phyloP scores from a whole-genome alignment of 108 stramenopile genomes.

The Cyclotella kingstonii region DNA sequence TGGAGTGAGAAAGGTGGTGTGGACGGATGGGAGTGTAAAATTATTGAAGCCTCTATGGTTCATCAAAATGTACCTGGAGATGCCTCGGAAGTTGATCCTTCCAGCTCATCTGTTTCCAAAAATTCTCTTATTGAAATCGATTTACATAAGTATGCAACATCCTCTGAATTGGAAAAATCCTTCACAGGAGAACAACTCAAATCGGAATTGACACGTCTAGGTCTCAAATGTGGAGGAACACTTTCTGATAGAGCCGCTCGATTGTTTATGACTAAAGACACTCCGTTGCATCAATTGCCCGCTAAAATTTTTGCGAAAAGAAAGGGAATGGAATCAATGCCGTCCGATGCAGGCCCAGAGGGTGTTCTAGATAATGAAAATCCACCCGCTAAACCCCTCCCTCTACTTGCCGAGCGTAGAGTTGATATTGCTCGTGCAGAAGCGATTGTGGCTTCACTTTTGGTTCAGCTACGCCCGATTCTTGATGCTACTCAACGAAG shows the following conservation, averaged over 20 bases:
- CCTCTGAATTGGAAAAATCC: slow-evolving; percentile 58
- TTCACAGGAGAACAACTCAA: slow-evolving; percentile 86
- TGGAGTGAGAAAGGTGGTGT: slow-evolving; percentile 64
- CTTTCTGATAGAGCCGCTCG: slow-evolving; percentile 85
- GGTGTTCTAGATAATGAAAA: slow-evolving; percentile 5
- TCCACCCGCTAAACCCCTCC: not conserved
- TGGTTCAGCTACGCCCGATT: slow-evolving; percentile 85
- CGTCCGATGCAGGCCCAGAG: slow-evolving; percentile 1
- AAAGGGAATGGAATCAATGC: slow-evolving; percentile 5
- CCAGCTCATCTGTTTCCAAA: slow-evolving; percentile 8
- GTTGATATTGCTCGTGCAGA: slow-evolving; percentile 76
- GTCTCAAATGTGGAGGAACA: slow-evolving; percentile 96
- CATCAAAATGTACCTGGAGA: not conserved
- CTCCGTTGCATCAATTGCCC: slow-evolving; percentile 76
- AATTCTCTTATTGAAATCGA: slow-evolving; percentile 43
- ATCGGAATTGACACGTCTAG: slow-evolving; percentile 81
- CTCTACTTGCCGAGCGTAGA: slow-evolving; percentile 49
- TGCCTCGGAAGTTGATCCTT: not conserved
- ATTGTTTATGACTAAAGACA: slow-evolving; percentile 88
- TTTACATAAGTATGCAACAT: slow-evolving; percentile 53
- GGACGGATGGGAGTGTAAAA: slow-evolving; percentile 63
- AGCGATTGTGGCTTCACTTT: slow-evolving; percentile 67
- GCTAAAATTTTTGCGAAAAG: slow-evolving; percentile 72
- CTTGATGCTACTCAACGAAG: slow-evolving; percentile 86
- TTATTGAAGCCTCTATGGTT: slow-evolving; percentile 60